Conservation (phyloP, 139 green algal genomes). For the Astrephomene gubernaculifera region DNA sequence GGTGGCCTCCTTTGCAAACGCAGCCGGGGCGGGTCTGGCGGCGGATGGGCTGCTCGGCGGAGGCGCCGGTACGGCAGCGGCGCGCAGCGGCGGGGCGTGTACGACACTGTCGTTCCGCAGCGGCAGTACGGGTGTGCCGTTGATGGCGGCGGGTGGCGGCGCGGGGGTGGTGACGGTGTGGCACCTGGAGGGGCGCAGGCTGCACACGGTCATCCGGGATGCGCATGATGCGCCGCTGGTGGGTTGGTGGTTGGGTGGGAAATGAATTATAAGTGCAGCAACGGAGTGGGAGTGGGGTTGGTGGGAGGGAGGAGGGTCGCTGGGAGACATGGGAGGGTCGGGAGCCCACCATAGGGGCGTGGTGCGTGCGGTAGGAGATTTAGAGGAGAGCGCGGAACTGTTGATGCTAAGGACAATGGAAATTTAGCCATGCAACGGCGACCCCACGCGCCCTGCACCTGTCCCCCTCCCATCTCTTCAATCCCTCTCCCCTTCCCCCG, state of each 20-base stretch:
- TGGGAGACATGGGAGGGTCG: background rate
- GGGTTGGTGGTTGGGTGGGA: background rate
- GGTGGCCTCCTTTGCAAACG: conserved; percentile 75
- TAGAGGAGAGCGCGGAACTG: too few relatives aligned
- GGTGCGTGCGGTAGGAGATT: too few relatives aligned
- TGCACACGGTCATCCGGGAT: conserved; percentile 82
- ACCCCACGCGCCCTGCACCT: background rate
- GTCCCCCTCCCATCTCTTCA: background rate
- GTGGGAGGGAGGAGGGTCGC: too few relatives aligned
- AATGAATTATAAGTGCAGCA: too few relatives aligned
- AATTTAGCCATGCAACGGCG: too few relatives aligned
- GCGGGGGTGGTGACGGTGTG: conserved; percentile 91
- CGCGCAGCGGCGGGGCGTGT: conserved; percentile 12
- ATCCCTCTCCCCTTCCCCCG: background rate
- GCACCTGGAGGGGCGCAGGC: conserved; percentile 87
- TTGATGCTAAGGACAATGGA: too few relatives aligned
- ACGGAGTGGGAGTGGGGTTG: too few relatives aligned
- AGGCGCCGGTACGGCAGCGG: conserved; percentile 22
- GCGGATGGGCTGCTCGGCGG: conserved; percentile 39
- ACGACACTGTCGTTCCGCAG: conserved; percentile 51
- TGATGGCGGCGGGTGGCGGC: conserved; percentile 88
- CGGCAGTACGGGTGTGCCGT: conserved; percentile 73
- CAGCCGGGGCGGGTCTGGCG: conserved; percentile 72
- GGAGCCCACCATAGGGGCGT: too few relatives aligned
- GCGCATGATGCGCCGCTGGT: conserved; percentile 82